Base-by-base conservation (phyloP, 352 stramenopile species). In the Phytophthora melonis region DNA sequence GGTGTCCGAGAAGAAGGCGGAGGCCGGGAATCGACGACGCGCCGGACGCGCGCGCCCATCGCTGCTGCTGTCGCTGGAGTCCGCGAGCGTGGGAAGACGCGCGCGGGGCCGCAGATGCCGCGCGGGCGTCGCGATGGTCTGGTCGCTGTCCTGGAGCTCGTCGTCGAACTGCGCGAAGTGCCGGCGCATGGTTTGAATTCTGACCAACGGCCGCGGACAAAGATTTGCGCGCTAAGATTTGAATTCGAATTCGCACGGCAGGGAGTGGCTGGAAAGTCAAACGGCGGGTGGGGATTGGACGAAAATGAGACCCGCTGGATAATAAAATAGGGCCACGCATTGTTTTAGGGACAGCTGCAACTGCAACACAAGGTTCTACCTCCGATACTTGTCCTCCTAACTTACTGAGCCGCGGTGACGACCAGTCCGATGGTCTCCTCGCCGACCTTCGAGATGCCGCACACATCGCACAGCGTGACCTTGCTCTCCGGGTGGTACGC, bases 401-500 rank as follows among this genome's bases (percentile, higher is more conserved):
- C 13, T 81, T 83, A 86, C 70, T 83, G 79, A 45, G 82, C 84
- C 5, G 82, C 71, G 1, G 89, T 94, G 57, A 96, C 86, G 34
- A 99, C 96, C 65, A 99, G 86, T 0, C 97, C 97, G 66, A 99
- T 97, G 3, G 97, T 99, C 77, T 99, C 90, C 58, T 98, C 93
- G 49, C 98, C 97, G 65, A 99, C 84, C 39, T 90, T 89, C 36
- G 89, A 97, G 70, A 99, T 93, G 36, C 81, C 85, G 80, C 97
- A 99, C 32, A 98, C 94, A 30, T 95, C 79, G 83, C 97, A 99
- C 4, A 99, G 64, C 50, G 91, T 87, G 57, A 96, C 93, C 52
- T 93, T 93, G 77, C 95, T 97, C 53, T 92, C 79, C 16, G 84
- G 82, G 27, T 76, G 76, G 85, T 99, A 99, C 34, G 80, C 77